Evolutionary conservation across 2,329 filamentous ascomycete genomes (phyloP), one percentile per base, ranked within the genome.

Genomic region (Lachnellula cervina): DNA sequence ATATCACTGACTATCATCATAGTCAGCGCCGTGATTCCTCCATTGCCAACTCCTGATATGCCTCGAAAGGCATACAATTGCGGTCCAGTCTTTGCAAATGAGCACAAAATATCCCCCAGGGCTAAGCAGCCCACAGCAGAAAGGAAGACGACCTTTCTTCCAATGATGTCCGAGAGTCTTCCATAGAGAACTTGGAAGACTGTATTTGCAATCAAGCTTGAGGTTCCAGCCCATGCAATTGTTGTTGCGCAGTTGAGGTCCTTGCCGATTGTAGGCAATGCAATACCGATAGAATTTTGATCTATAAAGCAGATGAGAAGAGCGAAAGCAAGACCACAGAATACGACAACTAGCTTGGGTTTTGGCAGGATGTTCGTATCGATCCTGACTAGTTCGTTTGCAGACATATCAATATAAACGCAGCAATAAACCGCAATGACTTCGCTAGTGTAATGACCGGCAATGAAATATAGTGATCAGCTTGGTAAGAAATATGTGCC

Each of bases 131-230:
- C 72, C 7, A 84, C 68, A 1, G 80, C 79, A 1, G 73, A 74
- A 2, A 87, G 65, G 51, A 81, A 80, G 6, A 86, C 74, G 7
- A 76, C 73, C 66, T 86, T 86, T 17, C 83, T 76, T 19, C 82
- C 81, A 50, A 84, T 77, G 1, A 85, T 79, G 66, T 86, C 82
- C 0, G 81, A 84, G 3, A 85, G 63, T 2, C 82, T 76, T 19
- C 83, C 83, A 65, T 86, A 86, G 0, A 87, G 74, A 57, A 86
- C 81, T 60, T 84, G 83, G 60, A 86, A 87, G 35, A 80, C 78
- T 0, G 84, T 86, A 56, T 80, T 81, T 32, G 79, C 79, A 46
- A 83, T 77, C 45, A 83, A 67, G 3, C 75, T 74, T 8, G 77
- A 76, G 0, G 78, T 80, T 6, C 77, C 78, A 1, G 77, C 77